These are phyloP conservation scores for Funneliformis caledonium DNA, from an alignment of 371 early-diverging fungal genomes.

Conservation along the genomic window DNA sequence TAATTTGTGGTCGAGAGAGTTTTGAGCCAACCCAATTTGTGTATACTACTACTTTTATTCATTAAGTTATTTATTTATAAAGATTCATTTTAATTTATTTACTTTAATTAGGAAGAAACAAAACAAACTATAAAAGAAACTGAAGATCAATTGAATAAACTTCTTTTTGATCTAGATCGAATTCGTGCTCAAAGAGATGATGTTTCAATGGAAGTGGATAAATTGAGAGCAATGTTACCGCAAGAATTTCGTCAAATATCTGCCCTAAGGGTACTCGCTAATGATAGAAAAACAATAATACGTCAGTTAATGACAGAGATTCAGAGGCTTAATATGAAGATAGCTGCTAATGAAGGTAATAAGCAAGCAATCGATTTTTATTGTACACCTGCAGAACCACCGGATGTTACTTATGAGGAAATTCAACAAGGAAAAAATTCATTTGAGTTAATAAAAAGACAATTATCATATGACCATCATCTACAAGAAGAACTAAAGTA, in stretches of 20 bases:
- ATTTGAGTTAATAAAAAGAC: background rate
- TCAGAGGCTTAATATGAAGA: slow-evolving; percentile 62
- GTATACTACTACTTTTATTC: too few relatives aligned
- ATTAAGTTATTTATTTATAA: background rate
- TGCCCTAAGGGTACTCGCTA: slow-evolving; percentile 17
- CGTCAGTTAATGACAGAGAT: slow-evolving; percentile 34
- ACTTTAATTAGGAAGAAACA: background rate
- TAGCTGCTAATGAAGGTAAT: slow-evolving; percentile 68
- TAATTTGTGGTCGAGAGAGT: too few relatives aligned
- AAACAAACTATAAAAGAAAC: background rate
- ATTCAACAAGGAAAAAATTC: background rate
- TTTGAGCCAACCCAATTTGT: too few relatives aligned
- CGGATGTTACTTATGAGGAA: slow-evolving; percentile 4
- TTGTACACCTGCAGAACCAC: background rate
- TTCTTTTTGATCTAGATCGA: slow-evolving; percentile 78
- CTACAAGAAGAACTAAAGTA: slow-evolving; percentile 21
- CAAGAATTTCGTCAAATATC: slow-evolving; percentile 31
- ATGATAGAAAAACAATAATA: slow-evolving; percentile 17
- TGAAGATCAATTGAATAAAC: slow-evolving; percentile 51
- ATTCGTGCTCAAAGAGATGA: slow-evolving; percentile 82
- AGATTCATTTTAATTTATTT: background rate
- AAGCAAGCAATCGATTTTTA: slow-evolving; percentile 62
- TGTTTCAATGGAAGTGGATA: slow-evolving; percentile 73
- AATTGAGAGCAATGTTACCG: slow-evolving; percentile 56
- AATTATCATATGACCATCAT: slow-evolving; percentile 16